Evolutionary conservation across 306 rosid species (phyloP).

Genomic region (Glycine soja): DNA sequence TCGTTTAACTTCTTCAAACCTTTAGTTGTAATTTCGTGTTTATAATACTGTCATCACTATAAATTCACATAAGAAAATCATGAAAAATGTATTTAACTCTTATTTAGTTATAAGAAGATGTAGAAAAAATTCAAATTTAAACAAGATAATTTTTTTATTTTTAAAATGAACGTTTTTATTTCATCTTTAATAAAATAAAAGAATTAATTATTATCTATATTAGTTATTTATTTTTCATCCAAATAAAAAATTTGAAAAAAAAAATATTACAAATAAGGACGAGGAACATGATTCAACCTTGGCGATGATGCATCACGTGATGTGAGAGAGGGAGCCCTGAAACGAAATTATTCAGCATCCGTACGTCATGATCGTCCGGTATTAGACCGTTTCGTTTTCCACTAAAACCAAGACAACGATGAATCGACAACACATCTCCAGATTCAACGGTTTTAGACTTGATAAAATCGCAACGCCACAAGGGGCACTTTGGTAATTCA

Average conservation of each 20-base stretch:
- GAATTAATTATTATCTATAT: background rate
- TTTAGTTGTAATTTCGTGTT: too few species aligned
- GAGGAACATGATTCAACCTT: background rate
- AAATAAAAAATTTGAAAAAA: too few species aligned
- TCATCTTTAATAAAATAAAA: background rate
- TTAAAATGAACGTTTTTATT: too few species aligned
- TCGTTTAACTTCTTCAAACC: too few species aligned
- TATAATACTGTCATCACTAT: background rate
- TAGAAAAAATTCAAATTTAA: too few species aligned
- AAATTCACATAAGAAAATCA: background rate
- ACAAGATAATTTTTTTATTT: background rate
- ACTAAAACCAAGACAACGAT: constrained; percentile 11
- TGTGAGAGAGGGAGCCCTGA: background rate
- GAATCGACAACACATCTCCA: constrained; percentile 32
- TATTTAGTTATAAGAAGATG: too few species aligned
- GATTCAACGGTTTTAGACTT: constrained; percentile 23
- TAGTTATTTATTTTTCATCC: too few species aligned
- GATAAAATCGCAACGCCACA: constrained; percentile 5
- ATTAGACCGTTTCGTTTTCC: constrained; percentile 29
- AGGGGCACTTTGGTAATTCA: constrained; percentile 18
- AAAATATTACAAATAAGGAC: too few species aligned
- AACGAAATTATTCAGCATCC: constrained; percentile 26
- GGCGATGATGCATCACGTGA: constrained; percentile 33
- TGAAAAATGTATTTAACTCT: background rate
- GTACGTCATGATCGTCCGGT: background rate